Evolutionary conservation across 176 grass and related monocot genomes (phyloP), one percentile per base, ranked within the genome.

Genomic region (Dendrocalamus sinicus): DNA sequence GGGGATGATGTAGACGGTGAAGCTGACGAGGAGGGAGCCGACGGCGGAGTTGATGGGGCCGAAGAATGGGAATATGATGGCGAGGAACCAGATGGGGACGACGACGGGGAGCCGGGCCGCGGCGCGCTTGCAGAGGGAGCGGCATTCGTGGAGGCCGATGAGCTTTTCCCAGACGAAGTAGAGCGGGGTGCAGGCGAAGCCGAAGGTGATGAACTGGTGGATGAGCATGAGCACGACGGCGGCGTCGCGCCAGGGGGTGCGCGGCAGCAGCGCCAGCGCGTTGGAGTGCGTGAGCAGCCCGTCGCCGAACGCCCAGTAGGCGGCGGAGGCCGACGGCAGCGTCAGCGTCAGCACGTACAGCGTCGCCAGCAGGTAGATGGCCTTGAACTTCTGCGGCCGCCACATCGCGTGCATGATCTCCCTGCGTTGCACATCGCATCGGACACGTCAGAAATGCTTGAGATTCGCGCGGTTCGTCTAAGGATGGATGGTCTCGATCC

Each of bases 321-420:
- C 93, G 52, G 93, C 94, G 40, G 83, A 74, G n/a, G 96, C 96
- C 20, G 96, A 98, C 1, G 96, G 96, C 9, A 98, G 86, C 6
- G 96, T 98, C 79, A 98, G 90, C 13, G 96, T 98, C 68, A 98
- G 45, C 70, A 95, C 93, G 89, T 98, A 98, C 83, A 95, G n/a
- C 10, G 96, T 98, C 12, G 96, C 96, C 44, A 98, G 71, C 14
- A 98, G 86, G 88, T 98, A 98, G 83, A 98, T 95, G 16, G 93
- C 90, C 91, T 98, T 98, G 87, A 98, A 98, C 86, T 98, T 95
- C 80, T 98, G 96, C 0, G 96, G 96, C 3, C 94, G 89, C 96
- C 96, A 98, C 96, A 98, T 98, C 24, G 96, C 96, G 59, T 98
- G 96, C 96, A 98, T 98, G 62, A 98, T 93, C 90, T 98, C 96